Percentiles rank a stretch among this genome's conserved stretches.
Evolutionary conservation across 208 protist genomes (phyloP).

Genomic region (Acanthamoeba castellanii): DNA sequence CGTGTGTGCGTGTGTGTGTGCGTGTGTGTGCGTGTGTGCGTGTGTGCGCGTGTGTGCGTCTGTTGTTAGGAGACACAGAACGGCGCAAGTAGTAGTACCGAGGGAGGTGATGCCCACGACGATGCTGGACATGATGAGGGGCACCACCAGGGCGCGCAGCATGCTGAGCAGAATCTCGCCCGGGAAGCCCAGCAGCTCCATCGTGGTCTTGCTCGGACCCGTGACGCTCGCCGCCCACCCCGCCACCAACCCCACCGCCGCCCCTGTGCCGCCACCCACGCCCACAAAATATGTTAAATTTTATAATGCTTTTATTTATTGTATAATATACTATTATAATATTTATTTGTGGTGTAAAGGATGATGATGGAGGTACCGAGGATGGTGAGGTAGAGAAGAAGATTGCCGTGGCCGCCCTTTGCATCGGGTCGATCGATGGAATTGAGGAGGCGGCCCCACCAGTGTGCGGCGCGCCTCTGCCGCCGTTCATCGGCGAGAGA

Average conservation of each 20-base stretch:
- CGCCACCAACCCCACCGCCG: background rate
- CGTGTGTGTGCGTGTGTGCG: background rate
- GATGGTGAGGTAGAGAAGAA: conserved; percentile 58
- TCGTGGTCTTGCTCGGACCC: background rate
- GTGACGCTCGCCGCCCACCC: background rate
- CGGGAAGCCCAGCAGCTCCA: conserved; percentile 70
- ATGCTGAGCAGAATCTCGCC: conserved; percentile 71
- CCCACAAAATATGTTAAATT: background rate
- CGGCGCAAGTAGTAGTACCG: background rate
- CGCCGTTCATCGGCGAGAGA: background rate
- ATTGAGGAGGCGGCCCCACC: conserved; percentile 29
- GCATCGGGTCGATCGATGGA: background rate
- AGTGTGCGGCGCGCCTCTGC: background rate
- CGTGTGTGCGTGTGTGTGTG: background rate
- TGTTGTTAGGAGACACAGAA: background rate
- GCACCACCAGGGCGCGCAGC: conserved; percentile 61
- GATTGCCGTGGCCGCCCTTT: background rate
- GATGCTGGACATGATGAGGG: conserved; percentile 72
- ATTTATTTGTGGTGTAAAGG: background rate
- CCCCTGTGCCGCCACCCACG: background rate
- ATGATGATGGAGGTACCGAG: background rate
- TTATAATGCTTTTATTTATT: background rate
- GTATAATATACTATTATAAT: background rate
- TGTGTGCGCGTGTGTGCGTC: background rate
- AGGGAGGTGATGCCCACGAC: conserved; percentile 69